These are phyloP conservation scores for Coemansia sp. DNA, from an alignment of 192 early-diverging fungal species.

Conservation along the genomic window DNA sequence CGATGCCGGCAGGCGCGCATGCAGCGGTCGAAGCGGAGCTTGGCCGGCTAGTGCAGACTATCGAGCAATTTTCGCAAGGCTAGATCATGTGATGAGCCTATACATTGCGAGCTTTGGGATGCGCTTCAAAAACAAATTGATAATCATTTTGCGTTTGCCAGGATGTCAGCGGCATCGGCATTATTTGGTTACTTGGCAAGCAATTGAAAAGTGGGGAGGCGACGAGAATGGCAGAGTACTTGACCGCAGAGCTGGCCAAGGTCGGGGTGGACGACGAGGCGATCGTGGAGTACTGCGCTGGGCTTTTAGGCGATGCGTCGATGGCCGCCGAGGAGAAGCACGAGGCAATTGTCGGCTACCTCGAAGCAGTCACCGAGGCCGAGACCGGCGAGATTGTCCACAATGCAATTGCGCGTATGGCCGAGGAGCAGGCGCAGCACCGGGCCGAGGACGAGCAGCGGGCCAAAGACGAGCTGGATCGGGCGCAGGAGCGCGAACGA, in stretches of 20 bases:
- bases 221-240: constrained; percentile 34
- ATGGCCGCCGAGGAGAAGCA: constrained; percentile 23
- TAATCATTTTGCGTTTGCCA: too few species aligned
- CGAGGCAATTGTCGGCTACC: constrained; percentile 33
- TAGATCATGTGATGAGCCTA: background rate
- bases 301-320: constrained; percentile 21
- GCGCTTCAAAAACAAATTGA: too few species aligned
- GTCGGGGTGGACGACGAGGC: constrained; percentile 39
- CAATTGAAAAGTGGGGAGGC: background rate
- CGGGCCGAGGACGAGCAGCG: constrained; percentile 4
- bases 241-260: constrained; percentile 10
- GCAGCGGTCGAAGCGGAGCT: constrained; percentile 8
- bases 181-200: background rate
- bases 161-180: too few species aligned
- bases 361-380: constrained; percentile 20
- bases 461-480: constrained; percentile 2
- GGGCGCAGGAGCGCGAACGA: constrained; percentile 7
- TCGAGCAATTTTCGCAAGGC: constrained; percentile 1
- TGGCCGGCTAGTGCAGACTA: constrained; percentile 4
- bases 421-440: background rate
- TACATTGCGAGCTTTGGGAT: too few species aligned
- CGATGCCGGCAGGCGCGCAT: background rate
- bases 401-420: constrained; percentile 7
- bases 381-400: background rate
- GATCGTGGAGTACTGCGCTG: constrained; percentile 39